Percentiles rank a stretch among this genome's conserved stretches.
Evolutionary conservation across 2,329 filamentous ascomycete genomes (phyloP).

Genomic region (Arachnopeziza araneosa): DNA sequence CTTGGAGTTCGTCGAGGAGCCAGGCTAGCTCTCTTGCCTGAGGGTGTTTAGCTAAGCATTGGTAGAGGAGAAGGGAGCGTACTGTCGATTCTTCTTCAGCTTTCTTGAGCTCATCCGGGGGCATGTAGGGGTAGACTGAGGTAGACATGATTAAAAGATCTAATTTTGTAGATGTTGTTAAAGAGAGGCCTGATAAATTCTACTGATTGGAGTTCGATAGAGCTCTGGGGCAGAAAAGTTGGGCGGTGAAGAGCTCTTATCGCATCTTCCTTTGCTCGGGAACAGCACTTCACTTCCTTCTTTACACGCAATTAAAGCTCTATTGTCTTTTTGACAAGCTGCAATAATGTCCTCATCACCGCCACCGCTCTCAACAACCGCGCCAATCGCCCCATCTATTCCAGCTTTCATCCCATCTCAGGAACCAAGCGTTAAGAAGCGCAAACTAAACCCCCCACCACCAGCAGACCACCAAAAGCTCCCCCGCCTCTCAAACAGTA

Average conservation of each 20-base stretch:
- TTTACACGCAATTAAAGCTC: not conserved
- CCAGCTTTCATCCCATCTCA: not conserved
- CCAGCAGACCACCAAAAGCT: slow-evolving; percentile 15
- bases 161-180: not conserved
- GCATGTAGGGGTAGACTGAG: slow-evolving; percentile 27
- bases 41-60: not conserved
- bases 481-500: slow-evolving; percentile 19
- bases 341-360: not conserved
- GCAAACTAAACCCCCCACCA: not conserved
- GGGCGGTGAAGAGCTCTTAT: not conserved
- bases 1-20: slow-evolving; percentile 32
- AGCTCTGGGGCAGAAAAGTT: not conserved
- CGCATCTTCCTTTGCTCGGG: not conserved
- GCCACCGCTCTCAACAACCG: not conserved
- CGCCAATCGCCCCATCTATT: not conserved
- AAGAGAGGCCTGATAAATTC: not conserved
- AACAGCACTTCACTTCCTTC: not conserved
- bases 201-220: not conserved
- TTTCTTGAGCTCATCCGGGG: slow-evolving; percentile 20
- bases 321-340: not conserved
- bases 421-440: not conserved
- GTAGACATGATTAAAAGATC: slow-evolving; percentile 13
- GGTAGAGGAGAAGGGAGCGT: not conserved
- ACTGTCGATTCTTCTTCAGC: slow-evolving; percentile 30
- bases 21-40: slow-evolving; percentile 31